Evolutionary conservation across 768 basidiomycete species (phyloP).

Genomic region (Tulasnella calospora): DNA sequence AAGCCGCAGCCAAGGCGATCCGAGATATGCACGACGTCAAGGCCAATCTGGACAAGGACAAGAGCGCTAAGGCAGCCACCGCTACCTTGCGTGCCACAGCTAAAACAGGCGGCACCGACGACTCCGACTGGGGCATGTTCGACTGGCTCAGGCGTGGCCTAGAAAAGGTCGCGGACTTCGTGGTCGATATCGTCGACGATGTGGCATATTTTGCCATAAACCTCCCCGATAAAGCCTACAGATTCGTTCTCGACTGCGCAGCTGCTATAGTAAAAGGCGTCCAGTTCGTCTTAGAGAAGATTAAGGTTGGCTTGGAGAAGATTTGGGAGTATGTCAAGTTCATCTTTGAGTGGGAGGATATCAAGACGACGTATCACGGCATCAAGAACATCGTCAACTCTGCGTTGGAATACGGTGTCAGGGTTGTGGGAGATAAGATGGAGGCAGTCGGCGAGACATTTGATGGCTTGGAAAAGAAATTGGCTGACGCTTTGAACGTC

Average conservation of each 20-base stretch:
- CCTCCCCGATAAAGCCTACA: background rate
- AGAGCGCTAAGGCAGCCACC: background rate
- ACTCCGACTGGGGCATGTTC: background rate
- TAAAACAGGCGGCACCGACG: background rate
- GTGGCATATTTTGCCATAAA: background rate
- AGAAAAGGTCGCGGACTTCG: background rate
- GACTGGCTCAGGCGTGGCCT: background rate
- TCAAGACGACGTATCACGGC: background rate
- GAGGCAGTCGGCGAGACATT: background rate
- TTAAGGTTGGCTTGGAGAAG: background rate
- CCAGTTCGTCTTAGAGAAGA: slow-evolving; percentile 5
- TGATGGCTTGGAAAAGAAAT: background rate
- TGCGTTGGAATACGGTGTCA: background rate
- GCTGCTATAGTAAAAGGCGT: background rate
- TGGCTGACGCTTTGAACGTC: background rate
- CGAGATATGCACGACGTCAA: background rate
- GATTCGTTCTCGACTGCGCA: background rate
- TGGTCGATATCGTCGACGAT: background rate
- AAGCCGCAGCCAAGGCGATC: background rate
- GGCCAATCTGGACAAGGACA: background rate
- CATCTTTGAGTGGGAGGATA: slow-evolving; percentile 22
- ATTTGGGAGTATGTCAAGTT: slow-evolving; percentile 3
- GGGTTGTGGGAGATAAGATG: background rate
- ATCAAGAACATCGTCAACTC: slow-evolving; percentile 19
- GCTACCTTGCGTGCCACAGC: background rate